Conservation (phyloP, 805 yeast species). For the Starmerella tilneyi region DNA sequence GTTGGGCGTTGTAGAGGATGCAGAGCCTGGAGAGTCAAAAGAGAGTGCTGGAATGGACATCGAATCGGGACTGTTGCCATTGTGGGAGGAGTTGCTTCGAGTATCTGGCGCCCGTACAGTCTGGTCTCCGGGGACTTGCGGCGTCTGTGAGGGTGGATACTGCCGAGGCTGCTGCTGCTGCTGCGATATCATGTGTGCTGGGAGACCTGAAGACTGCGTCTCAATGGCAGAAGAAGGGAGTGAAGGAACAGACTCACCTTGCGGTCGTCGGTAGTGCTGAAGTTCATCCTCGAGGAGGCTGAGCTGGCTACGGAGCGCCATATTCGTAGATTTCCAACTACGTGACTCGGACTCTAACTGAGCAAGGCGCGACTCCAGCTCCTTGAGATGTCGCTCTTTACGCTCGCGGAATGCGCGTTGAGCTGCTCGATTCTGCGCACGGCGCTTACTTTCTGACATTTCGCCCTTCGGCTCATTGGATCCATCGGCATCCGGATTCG, state of each 20-base stretch:
- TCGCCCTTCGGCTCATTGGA: constrained; percentile 1
- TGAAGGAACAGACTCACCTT: not conserved
- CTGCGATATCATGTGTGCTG: constrained; percentile 6
- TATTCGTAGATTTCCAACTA: constrained; percentile 59
- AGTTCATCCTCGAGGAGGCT: constrained; percentile 63
- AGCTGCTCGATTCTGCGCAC: constrained; percentile 97
- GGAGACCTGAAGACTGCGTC: constrained; percentile 1
- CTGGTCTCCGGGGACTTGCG: not conserved
- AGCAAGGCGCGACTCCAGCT: constrained; percentile 68
- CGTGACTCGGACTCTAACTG: constrained; percentile 61
- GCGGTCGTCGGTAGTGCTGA: constrained; percentile 41
- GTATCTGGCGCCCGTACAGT: not conserved
- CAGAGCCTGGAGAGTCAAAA: constrained; percentile 16
- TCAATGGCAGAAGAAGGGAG: not conserved
- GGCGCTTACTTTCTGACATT: constrained; percentile 44
- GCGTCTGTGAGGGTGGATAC: not conserved
- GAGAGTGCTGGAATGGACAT: constrained; percentile 12
- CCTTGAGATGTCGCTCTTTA: constrained; percentile 77
- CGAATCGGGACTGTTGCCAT: constrained; percentile 7
- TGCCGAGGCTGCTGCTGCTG: not conserved
- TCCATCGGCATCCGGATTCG: not conserved
- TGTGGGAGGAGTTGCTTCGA: not conserved
- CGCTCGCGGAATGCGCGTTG: constrained; percentile 73
- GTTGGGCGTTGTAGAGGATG: constrained; percentile 9
- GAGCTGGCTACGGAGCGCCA: constrained; percentile 66